Evolutionary conservation across 2,329 filamentous ascomycete genomes (phyloP).

Genomic region (Epicoccum nigrum): DNA sequence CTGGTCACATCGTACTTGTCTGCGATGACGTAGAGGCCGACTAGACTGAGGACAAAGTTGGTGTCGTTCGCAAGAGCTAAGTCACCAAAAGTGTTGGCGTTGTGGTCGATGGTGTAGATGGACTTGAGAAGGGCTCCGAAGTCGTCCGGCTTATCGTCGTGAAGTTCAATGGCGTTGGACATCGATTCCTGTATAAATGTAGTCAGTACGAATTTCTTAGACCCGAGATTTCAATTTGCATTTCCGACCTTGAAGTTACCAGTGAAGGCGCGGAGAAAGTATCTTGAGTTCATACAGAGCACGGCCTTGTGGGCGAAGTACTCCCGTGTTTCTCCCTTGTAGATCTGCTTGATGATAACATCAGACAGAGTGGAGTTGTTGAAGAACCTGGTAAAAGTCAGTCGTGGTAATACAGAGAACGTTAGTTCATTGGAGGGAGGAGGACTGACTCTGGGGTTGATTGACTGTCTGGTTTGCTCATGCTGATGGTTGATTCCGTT

Average conservation of each 20-base stretch:
- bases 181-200: too few species aligned
- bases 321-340: background rate
- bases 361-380: conserved; percentile 17
- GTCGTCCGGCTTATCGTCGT: background rate
- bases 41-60: background rate
- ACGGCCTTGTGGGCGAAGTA: conserved; percentile 19
- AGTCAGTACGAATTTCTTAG: too few species aligned
- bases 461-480: too few species aligned
- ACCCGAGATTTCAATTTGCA: too few species aligned
- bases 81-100: background rate
- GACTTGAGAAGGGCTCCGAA: conserved; percentile 20
- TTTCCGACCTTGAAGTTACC: conserved; percentile 22
- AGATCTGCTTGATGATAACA: conserved; percentile 11
- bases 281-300: conserved; percentile 11
- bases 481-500: too few species aligned
- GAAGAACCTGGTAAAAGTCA: conserved; percentile 11
- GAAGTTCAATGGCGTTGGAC: conserved; percentile 11
- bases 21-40: background rate
- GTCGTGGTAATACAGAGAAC: background rate
- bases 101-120: conserved; percentile 16
- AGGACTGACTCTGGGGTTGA: too few species aligned
- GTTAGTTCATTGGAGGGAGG: too few species aligned
- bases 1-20: background rate
- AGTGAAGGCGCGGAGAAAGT: conserved; percentile 19
- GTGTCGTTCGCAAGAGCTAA: background rate